Conservation (phyloP, 352 stramenopile species). For the Phytophthora parvispora region DNA sequence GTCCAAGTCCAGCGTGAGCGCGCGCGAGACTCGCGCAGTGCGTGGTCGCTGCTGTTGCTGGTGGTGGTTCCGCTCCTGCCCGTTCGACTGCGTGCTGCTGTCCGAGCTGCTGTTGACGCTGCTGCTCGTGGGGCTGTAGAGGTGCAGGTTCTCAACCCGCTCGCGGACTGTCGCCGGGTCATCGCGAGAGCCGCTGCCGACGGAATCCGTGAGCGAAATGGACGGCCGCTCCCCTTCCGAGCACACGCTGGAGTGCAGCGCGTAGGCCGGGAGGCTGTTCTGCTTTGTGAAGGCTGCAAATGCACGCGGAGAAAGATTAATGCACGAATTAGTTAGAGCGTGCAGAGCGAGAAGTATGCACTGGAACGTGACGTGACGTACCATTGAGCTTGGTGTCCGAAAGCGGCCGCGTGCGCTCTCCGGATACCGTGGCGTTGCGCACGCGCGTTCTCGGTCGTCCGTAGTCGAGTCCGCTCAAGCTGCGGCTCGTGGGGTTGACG, state of each 20-base stretch:
- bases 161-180: slow-evolving; percentile 24
- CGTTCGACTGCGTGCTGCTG: slow-evolving; percentile 21
- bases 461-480: slow-evolving; percentile 24
- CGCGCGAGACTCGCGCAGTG: slow-evolving; percentile 18
- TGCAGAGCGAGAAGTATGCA: background rate
- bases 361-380: slow-evolving; percentile 11
- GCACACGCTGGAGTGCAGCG: slow-evolving; percentile 32
- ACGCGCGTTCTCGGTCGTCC: slow-evolving; percentile 8
- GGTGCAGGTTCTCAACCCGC: slow-evolving; percentile 24
- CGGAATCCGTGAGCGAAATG: slow-evolving; percentile 48
- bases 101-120: slow-evolving; percentile 18
- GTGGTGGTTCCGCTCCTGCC: background rate
- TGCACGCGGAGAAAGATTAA: background rate
- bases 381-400: slow-evolving; percentile 21
- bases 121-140: slow-evolving; percentile 28
- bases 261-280: slow-evolving; percentile 25
- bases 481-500: slow-evolving; percentile 23
- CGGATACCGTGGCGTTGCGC: slow-evolving; percentile 20
- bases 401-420: slow-evolving; percentile 15
- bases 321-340: no score
- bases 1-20: slow-evolving; percentile 26
- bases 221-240: slow-evolving; percentile 29
- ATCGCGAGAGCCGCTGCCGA: slow-evolving; percentile 35
- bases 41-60: slow-evolving; percentile 25
- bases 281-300: slow-evolving; percentile 30